Evolutionary conservation across 495 filamentous ascomycete genomes (phyloP), one percentile per base, ranked within the genome.

Genomic region (Coniosporium apollinis): DNA sequence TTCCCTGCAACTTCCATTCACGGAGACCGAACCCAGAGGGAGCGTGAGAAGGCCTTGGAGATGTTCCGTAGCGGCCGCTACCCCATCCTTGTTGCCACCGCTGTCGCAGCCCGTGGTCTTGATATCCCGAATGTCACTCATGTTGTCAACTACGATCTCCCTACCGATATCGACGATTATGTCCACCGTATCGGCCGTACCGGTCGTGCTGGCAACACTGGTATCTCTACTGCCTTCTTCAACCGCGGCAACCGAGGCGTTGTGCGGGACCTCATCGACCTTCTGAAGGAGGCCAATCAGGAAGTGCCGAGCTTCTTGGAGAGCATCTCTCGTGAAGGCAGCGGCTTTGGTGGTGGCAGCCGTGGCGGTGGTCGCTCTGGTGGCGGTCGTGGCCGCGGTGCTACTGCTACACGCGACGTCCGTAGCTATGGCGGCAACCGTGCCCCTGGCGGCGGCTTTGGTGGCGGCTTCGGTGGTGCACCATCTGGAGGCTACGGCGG

Each of bases 101-200:
- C 91, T 49, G 89, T 97, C 49, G 89, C 89, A 44, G 91, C 89
- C 46, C 84, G 89, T 74, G 72, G 67, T 49, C 72, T 96, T 10
- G 89, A 97, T 73, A 96, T 97, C 42, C 89, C 89, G 21, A 96
- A 97, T 46, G 89, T 97, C 44, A 93, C 77, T 33, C 89, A 97
- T 64, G 91, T 97, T 41, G 74, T 97, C 68, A 97, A 96, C 68
- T 97, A 97, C 58, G 89, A 97, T 58, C 73, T 97, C 19, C 91
- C 91, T 38, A 96, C 85, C 33, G 91, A 97, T 53, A 94, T 97
- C 48, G 89, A 97, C 50, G 89, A 97, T 65, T 97, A 97, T 49
- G 91, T 97, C 39, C 89, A 97, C 62, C 82, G 89, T 58, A 97
- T 96, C 55, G 89, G 89, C 75, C 91, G 89, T 86, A 97, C 89